These are phyloP conservation scores for Citrullus amarus DNA, from an alignment of 306 rosid species.

Conservation along the genomic window DNA sequence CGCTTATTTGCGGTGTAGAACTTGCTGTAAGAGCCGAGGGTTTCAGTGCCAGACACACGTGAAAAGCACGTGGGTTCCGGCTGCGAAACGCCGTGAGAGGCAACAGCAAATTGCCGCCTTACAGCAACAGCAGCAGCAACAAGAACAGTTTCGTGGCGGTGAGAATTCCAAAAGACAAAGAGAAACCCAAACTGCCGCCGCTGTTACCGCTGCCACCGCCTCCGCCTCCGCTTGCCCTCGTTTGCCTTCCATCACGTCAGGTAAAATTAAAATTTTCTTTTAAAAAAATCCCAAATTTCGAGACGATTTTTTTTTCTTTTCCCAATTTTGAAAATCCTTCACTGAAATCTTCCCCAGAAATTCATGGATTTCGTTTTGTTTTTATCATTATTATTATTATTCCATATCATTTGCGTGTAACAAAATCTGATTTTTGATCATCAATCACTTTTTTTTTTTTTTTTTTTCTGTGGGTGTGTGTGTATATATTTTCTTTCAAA, in stretches of 20 bases:
- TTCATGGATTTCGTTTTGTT: background rate
- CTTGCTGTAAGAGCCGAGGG: slow-evolving; percentile 97
- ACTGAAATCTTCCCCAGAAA: background rate
- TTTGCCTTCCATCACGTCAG: slow-evolving; percentile 56
- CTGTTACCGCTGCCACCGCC: background rate
- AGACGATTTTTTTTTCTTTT: background rate
- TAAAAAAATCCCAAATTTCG: background rate
- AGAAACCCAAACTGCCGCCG: slow-evolving; percentile 22
- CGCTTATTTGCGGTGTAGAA: slow-evolving; percentile 64
- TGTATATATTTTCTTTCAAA: background rate
- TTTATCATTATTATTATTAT: background rate
- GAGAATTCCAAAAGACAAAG: slow-evolving; percentile 39
- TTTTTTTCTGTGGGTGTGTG: background rate
- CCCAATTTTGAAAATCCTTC: too few species aligned
- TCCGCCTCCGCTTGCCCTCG: slow-evolving; percentile 33
- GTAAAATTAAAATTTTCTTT: slow-evolving; percentile 15
- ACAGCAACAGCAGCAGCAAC: slow-evolving; percentile 31
- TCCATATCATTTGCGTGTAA: slow-evolving; percentile 6
- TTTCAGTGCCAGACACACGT: slow-evolving; percentile 85
- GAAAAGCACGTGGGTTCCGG: slow-evolving; percentile 99
- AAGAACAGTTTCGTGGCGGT: slow-evolving; percentile 14
- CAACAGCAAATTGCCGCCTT: slow-evolving; percentile 51
- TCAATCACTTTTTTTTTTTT: slow-evolving; percentile 5
- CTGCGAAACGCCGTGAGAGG: slow-evolving; percentile 80
- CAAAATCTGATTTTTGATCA: background rate